Percentiles rank a stretch among this genome's conserved stretches.
These are phyloP conservation scores for Irpex rosettiformis DNA, from an alignment of 1,284 basidiomycete genomes.

Conservation along the genomic window DNA sequence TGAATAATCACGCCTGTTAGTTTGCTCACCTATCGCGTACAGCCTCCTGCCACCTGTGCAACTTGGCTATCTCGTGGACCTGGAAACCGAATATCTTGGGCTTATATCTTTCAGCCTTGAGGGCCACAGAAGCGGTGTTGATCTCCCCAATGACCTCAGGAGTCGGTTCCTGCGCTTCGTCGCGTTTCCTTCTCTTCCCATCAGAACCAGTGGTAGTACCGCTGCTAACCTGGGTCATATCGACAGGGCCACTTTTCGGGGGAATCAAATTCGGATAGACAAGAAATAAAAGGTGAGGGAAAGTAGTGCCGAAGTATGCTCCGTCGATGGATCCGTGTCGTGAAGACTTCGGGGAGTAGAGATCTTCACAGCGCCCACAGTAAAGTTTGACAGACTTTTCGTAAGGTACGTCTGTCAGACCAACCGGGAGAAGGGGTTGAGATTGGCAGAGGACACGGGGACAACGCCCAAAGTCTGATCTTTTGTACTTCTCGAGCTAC, in stretches of 20 bases:
- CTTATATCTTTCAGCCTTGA: constrained; percentile 87
- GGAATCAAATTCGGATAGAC: constrained; percentile 91
- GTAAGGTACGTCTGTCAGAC: constrained; percentile 90
- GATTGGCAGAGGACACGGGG: constrained; percentile 91
- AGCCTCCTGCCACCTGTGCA: constrained; percentile 92
- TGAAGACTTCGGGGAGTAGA: constrained; percentile 93
- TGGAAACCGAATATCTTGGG: constrained; percentile 95
- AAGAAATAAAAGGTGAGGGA: constrained; percentile 94
- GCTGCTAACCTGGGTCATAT: constrained; percentile 31
- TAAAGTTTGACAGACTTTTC: constrained; percentile 97
- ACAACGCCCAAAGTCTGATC: constrained; percentile 94
- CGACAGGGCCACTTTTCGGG: constrained; percentile 69
- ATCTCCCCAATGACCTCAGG: constrained; percentile 57
- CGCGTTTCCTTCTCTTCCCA: constrained; percentile 28
- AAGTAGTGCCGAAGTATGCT: constrained; percentile 95
- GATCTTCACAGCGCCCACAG: constrained; percentile 94
- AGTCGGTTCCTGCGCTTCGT: constrained; percentile 42
- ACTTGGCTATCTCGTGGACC: constrained; percentile 87
- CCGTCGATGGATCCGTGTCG: constrained; percentile 95
- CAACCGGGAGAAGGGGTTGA: constrained; percentile 93
- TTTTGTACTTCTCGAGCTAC: constrained; percentile 95
- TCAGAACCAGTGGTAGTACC: constrained; percentile 14
- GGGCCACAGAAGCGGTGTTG: constrained; percentile 74
- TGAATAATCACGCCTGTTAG: background rate
- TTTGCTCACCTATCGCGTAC: constrained; percentile 70